Percentiles rank a stretch among this genome's conserved stretches.
phyloP scores from a whole-genome alignment of 306 rosid species.

The Adenanthera pavonina region DNA sequence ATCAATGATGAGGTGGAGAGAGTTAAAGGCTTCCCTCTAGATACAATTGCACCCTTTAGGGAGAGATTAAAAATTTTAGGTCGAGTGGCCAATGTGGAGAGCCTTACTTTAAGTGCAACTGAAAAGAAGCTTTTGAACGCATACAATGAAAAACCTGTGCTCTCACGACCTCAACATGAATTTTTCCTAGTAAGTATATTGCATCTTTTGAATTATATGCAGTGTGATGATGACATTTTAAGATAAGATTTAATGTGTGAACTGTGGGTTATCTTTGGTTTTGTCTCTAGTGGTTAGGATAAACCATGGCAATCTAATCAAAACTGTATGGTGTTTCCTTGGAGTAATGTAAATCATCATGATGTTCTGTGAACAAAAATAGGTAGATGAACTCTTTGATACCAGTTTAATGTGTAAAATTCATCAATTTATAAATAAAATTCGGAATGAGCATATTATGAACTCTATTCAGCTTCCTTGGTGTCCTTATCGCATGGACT shows the following conservation, averaged over 20 bases:
- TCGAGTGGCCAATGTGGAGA: slow-evolving; percentile 77
- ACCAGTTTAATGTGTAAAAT: background rate
- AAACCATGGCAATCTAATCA: background rate
- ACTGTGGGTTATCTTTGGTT: background rate
- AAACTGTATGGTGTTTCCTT: background rate
- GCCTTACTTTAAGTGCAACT: slow-evolving; percentile 73
- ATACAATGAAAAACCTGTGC: slow-evolving; percentile 95
- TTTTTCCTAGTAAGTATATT: slow-evolving; percentile 72
- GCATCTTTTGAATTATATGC: background rate
- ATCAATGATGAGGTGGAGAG: slow-evolving; percentile 96
- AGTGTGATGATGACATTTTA: background rate
- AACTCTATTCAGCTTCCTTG: background rate
- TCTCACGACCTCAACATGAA: slow-evolving; percentile 97
- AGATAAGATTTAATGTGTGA: background rate
- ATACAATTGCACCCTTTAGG: slow-evolving; percentile 82
- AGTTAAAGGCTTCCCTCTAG: slow-evolving; percentile 91
- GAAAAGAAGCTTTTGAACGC: slow-evolving; percentile 93
- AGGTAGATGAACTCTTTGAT: background rate
- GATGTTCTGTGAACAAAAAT: background rate
- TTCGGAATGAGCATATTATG: background rate
- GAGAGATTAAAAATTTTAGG: slow-evolving; percentile 94
- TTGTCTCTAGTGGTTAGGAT: background rate
- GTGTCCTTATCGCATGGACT: background rate
- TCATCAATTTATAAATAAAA: background rate
- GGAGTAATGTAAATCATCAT: background rate